Percentiles rank a stretch among this genome's conserved stretches.
phyloP scores from a whole-genome alignment of 257 asterid species.

The Solanum sitiens region DNA sequence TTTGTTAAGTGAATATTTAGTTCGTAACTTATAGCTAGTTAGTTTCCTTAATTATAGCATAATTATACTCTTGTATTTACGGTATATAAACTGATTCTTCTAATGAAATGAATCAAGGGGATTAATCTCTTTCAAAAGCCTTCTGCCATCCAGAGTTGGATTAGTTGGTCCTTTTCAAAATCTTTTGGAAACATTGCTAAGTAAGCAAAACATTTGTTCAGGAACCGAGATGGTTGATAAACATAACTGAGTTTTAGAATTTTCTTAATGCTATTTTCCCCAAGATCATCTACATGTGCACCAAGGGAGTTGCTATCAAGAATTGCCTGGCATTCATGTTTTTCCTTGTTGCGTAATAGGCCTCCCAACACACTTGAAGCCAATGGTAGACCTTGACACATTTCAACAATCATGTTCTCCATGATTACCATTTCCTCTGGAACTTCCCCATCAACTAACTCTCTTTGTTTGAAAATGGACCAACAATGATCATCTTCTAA shows the following conservation, averaged over 20 bases:
- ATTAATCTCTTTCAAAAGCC: too few relatives aligned
- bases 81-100: too few relatives aligned
- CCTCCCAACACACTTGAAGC: conserved; percentile 3
- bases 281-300: not conserved
- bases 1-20: too few relatives aligned
- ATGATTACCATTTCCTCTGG: not conserved
- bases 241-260: conserved; percentile 12
- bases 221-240: not conserved
- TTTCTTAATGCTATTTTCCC: not conserved
- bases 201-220: conserved; percentile 11
- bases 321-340: conserved; percentile 2
- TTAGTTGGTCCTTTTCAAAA: conserved; percentile 7
- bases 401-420: not conserved
- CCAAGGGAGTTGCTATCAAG: not conserved
- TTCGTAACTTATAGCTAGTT: too few relatives aligned
- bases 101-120: too few relatives aligned
- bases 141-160: conserved; percentile 22
- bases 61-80: too few relatives aligned
- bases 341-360: not conserved
- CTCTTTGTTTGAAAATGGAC: conserved; percentile 3
- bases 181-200: conserved; percentile 14
- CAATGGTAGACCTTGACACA: conserved; percentile 13
- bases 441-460: not conserved
- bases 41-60: too few relatives aligned
- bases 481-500: not conserved